Conservation (phyloP, 805 yeast genomes). For the Myxozyma nipponensis region DNA sequence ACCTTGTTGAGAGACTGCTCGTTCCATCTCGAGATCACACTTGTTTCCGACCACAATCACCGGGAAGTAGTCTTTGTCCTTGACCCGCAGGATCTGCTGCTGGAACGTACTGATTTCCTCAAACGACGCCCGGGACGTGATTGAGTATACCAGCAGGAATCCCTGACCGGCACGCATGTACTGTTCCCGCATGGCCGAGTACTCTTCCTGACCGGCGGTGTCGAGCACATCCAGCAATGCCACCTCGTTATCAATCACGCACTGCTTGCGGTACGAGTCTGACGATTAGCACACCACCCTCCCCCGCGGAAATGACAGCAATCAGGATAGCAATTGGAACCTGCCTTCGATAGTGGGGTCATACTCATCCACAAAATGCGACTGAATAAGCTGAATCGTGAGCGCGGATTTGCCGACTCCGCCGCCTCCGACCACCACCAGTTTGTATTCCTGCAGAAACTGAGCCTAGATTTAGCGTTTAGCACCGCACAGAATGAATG, state of each 20-base stretch:
- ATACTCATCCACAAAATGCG: constrained; percentile 94
- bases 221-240: constrained; percentile 84
- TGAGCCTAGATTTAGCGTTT: too few species aligned
- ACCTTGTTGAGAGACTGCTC: constrained; percentile 45
- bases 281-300: neutral
- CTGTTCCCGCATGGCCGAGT: constrained; percentile 69
- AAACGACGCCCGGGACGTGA: constrained; percentile 78
- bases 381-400: constrained; percentile 90
- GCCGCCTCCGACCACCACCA: constrained; percentile 98
- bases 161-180: constrained; percentile 71
- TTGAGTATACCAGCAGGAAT: constrained; percentile 79
- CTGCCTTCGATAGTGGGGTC: constrained; percentile 88
- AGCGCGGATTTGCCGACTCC: constrained; percentile 98
- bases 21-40: constrained; percentile 66
- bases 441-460: constrained; percentile 65
- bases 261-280: constrained; percentile 66
- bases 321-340: constrained; percentile 38
- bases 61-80: constrained; percentile 73
- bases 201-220: constrained; percentile 93
- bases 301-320: constrained; percentile 44
- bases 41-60: constrained; percentile 77
- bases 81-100: constrained; percentile 74
- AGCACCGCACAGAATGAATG: too few species aligned
- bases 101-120: constrained; percentile 78
- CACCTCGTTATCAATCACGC: constrained; percentile 74